Evolutionary conservation across 2,329 filamentous ascomycete species (phyloP), one percentile per base, ranked within the genome.

Genomic region (Aspergillus glaucus): DNA sequence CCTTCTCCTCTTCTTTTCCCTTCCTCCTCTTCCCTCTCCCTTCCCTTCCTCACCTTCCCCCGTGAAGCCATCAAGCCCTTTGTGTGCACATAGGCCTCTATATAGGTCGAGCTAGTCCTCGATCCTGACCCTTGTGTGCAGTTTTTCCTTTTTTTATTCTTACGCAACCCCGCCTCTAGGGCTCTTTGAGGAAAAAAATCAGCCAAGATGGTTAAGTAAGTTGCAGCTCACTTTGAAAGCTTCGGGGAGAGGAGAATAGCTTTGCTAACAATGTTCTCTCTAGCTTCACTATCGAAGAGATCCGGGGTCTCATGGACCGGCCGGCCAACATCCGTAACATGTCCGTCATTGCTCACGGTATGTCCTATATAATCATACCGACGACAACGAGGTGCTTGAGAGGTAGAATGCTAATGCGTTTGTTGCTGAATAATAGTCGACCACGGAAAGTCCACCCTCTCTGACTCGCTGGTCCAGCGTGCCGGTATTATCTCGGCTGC

Each of bases 171-270:
- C 67, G 67, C 68, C 68, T 69, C 66, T 63, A 66, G 53, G 65
- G 67, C 65, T 50, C 55, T 65, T 49, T 60, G 55, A 53, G 55
- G 53, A 62, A 64, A 66, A 65, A 66, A 64, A 66, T 88, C 90
- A 88, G 89, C 79, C 86, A 96, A 90, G 75, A 98, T 98, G 93
- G 93, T 98, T 76, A 96, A 97, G 91, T 96, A 87, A 87, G 91
- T 92, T 48, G 37, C 37, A 40, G 15, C 7, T 19, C 17, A 14
- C 4, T 6, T 40, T 4, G 2, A 19, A 15, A 8, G 12, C 10
- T 5, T 21, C 14, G 10, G 12, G 19, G 7, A 21, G 37, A 3
- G 7, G 17, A 19, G 10, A 15, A 9, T 10, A 10, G 30, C 30
- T 21, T 21, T 56, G 55, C 68, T 72, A 62, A 72, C 55, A 47